Evolutionary conservation across 306 rosid species (phyloP).

Genomic region (Crataegus laevigata): DNA sequence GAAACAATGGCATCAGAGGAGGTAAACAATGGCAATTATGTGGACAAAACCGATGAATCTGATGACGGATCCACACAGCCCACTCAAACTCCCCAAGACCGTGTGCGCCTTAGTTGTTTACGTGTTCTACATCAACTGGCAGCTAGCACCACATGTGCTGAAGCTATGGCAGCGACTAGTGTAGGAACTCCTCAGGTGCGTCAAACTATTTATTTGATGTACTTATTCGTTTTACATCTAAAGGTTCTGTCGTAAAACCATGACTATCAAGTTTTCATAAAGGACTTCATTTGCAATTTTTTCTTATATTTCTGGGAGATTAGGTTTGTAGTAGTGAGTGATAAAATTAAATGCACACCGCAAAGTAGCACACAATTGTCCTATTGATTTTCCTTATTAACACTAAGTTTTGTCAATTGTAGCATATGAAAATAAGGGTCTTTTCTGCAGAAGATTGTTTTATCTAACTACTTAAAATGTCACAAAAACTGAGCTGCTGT

Average conservation of each 20-base stretch:
- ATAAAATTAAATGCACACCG: too few relatives aligned
- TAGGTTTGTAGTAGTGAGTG: background rate
- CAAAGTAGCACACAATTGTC: too few relatives aligned
- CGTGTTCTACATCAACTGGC: slow-evolving; percentile 98
- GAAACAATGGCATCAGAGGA: slow-evolving; percentile 93
- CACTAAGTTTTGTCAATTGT: too few relatives aligned
- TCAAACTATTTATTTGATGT: background rate
- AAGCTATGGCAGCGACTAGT: slow-evolving; percentile 99
- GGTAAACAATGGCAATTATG: slow-evolving; percentile 40
- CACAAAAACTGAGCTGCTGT: too few relatives aligned
- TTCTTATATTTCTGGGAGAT: background rate
- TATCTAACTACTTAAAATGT: too few relatives aligned
- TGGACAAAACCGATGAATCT: slow-evolving; percentile 40
- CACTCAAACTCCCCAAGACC: slow-evolving; percentile 88
- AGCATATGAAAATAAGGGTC: too few relatives aligned
- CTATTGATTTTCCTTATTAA: too few relatives aligned
- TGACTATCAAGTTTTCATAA: background rate
- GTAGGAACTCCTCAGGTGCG: slow-evolving; percentile 93
- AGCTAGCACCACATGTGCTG: slow-evolving; percentile 95
- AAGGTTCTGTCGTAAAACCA: background rate
- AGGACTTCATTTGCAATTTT: background rate
- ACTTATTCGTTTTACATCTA: background rate
- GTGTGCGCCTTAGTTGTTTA: slow-evolving; percentile 93
- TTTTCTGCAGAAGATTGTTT: too few relatives aligned
- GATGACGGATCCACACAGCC: slow-evolving; percentile 56